Base-by-base conservation (phyloP, 2,329 filamentous ascomycete genomes). In the Trichophyton rubrum region DNA sequence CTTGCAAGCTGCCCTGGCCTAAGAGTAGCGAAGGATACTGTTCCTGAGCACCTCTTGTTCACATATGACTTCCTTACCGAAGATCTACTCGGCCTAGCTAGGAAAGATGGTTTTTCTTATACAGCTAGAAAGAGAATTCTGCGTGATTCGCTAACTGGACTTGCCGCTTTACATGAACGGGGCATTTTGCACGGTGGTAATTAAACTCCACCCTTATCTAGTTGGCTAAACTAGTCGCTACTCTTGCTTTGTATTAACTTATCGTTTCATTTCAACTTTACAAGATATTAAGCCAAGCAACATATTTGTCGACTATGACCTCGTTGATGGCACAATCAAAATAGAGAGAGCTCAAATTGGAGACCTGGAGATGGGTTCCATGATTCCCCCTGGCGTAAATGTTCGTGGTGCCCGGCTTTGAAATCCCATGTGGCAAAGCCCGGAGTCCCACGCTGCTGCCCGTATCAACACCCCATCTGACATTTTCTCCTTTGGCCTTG, bases 211-310 rank as follows among this genome's bases (percentile, higher is more conserved):
- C 20, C 24, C n/a, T 17, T 43, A 38, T 1, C 33, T 38, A 38
- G 33, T 38, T 38, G 3, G 11, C n/a, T 53, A 24, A 38, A 38
- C 2, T 13, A 3, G 33, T 4, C 13, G 27, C 17, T 51, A 4
- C 6, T 30, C 41, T n/a, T 47, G n/a, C 27, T 43, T 43, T 17
- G n/a, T 43, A 43, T 43, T 43, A 43, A 43, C 33, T 38, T 11
- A 13, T 13, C 33, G 3, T 38, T 38, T 9, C 33, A 38, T 11
- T 38, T 51, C 27, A 8, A n/a, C 17, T 55, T 24, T 43, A 9
- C 17, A 22, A 62, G 59, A 59, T n/a, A 62, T 62, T 49, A 62
- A 61, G 53, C 61, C 59, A 15, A 61, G 59, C 45, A 61, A 59
- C 33, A 56, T 62, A 56, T 61, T 61, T 57, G 49, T 63, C 13